phyloP scores from a whole-genome alignment of 2,329 filamentous ascomycete species.

The Xylariaceae sp. region DNA sequence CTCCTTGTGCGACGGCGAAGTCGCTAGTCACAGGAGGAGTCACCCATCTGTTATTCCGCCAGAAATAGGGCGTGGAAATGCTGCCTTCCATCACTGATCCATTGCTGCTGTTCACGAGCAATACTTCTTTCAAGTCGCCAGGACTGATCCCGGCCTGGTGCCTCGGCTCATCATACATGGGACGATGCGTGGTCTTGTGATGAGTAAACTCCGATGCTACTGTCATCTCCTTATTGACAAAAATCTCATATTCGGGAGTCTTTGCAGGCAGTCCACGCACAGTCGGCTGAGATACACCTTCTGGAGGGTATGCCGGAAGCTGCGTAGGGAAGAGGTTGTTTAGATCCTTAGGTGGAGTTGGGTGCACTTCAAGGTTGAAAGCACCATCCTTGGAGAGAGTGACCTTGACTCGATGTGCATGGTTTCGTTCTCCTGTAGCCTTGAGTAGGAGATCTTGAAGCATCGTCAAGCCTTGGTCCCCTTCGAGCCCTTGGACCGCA shows the following conservation, averaged over 20 bases:
- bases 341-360: constrained; percentile 14
- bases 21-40: constrained; percentile 62
- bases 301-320: constrained; percentile 42
- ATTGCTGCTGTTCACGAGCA: constrained; percentile 60
- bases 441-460: constrained; percentile 36
- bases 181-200: constrained; percentile 77
- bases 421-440: constrained; percentile 14
- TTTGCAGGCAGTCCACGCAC: constrained; percentile 15
- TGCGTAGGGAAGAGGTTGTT: constrained; percentile 52
- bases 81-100: constrained; percentile 80
- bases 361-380: constrained; percentile 38
- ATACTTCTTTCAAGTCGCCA: constrained; percentile 61
- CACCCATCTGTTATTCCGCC: constrained; percentile 67
- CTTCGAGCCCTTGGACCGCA: constrained; percentile 41
- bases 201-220: constrained; percentile 63
- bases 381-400: constrained; percentile 46
- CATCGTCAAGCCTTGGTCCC: constrained; percentile 38
- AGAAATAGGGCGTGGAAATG: constrained; percentile 78
- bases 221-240: constrained; percentile 40
- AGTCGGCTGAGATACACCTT: constrained; percentile 9
- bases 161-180: constrained; percentile 68
- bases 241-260: constrained; percentile 36
- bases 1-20: constrained; percentile 38
- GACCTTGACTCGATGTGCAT: constrained; percentile 49
- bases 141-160: constrained; percentile 51